Evolutionary conservation across 176 grass and related monocot species (phyloP).

Genomic region (sorghum (Sorghum bicolor)): Sorghum_bicolor_NCBIv3 NC_012871.2:75358001-75358500

Average conservation of each 20-base stretch:
- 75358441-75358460: not conserved
- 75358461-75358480: not conserved
- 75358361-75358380: not conserved
- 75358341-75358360: not conserved
- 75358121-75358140: conserved; percentile 39
- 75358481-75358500: not conserved
- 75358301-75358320: not conserved
- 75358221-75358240: not conserved
- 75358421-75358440: not conserved
- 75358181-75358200: conserved; percentile 47
- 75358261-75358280: not conserved
- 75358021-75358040: conserved; percentile 53
- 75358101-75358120: conserved; percentile 79
- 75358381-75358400: not conserved
- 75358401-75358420: not conserved
- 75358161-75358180: conserved; percentile 34
- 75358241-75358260: not conserved
- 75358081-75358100: conserved; percentile 54
- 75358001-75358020: not conserved
- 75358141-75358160: conserved; percentile 7
- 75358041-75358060: conserved; percentile 86
- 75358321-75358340: not conserved
- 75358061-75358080: conserved; percentile 73
- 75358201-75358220: not conserved
- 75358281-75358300: not conserved